Conservation (phyloP, 2,329 filamentous ascomycete genomes). For the Coleophoma crateriformis region DNA sequence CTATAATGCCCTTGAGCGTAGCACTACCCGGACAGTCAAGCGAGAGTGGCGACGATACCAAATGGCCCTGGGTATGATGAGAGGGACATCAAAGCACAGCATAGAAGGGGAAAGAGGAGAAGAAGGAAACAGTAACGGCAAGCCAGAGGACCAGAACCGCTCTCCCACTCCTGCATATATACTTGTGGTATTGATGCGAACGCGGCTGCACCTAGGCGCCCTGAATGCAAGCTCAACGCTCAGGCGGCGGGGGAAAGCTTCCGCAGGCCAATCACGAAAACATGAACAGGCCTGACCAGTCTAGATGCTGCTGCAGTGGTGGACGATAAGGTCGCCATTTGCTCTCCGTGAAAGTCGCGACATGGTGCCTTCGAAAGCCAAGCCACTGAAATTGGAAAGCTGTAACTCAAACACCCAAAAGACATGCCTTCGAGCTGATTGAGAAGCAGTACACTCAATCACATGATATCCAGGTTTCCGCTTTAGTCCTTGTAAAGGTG, state of each 20-base stretch:
- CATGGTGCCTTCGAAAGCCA: too few species aligned
- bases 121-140: not conserved
- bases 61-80: too few species aligned
- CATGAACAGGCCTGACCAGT: not conserved
- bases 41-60: not conserved
- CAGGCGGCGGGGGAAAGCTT: not conserved
- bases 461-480: too few species aligned
- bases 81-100: not conserved
- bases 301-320: not conserved
- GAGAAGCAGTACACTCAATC: too few species aligned
- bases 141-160: not conserved
- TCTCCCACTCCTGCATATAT: too few species aligned
- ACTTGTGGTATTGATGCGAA: not conserved
- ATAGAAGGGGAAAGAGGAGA: not conserved
- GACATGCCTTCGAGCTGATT: too few species aligned
- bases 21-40: slow-evolving; percentile 1
- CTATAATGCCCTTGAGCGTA: not conserved
- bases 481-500: too few species aligned
- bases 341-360: too few species aligned
- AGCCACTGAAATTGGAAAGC: too few species aligned
- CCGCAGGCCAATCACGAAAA: not conserved
- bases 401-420: too few species aligned
- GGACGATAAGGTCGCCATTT: too few species aligned
- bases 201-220: slow-evolving; percentile 1
- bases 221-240: not conserved